phyloP scores from a whole-genome alignment of 305 asterid species.

The Solanum hybrid region DNA sequence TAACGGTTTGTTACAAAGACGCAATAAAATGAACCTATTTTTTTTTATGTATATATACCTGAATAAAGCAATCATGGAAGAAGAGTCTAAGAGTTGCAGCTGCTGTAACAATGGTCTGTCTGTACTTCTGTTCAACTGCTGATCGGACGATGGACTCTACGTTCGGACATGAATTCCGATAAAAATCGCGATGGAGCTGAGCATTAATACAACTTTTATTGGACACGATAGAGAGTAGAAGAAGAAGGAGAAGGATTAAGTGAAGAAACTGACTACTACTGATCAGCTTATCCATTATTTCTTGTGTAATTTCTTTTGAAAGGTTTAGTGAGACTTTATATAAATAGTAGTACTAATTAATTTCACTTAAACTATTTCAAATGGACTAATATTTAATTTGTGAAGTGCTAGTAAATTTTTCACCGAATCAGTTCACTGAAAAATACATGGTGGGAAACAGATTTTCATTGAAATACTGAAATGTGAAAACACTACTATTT shows the following conservation, averaged over 20 bases:
- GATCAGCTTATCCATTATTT: neutral
- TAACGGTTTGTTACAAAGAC: neutral
- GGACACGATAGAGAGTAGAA: conserved; percentile 8
- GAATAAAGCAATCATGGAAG: conserved; percentile 73
- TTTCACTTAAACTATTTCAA: neutral
- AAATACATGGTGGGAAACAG: neutral
- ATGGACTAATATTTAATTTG: neutral
- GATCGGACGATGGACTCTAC: conserved; percentile 54
- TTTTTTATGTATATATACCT: conserved; percentile 22
- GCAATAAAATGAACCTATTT: neutral
- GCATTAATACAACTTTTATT: conserved; percentile 2
- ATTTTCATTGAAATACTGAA: neutral
- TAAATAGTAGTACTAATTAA: neutral
- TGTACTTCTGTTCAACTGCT: conserved; percentile 49
- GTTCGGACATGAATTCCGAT: conserved; percentile 45
- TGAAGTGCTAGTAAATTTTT: neutral
- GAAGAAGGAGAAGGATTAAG: conserved; percentile 8
- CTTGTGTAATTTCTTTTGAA: neutral
- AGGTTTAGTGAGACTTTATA: neutral
- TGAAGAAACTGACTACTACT: neutral
- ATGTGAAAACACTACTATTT: neutral
- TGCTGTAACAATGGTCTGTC: conserved; percentile 55
- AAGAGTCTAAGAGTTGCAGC: conserved; percentile 78
- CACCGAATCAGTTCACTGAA: neutral
- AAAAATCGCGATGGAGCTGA: conserved; percentile 42